Percentiles rank a stretch among this genome's conserved stretches.
phyloP scores from a whole-genome alignment of 208 protist genomes.

The Trypanosoma caninum region DNA sequence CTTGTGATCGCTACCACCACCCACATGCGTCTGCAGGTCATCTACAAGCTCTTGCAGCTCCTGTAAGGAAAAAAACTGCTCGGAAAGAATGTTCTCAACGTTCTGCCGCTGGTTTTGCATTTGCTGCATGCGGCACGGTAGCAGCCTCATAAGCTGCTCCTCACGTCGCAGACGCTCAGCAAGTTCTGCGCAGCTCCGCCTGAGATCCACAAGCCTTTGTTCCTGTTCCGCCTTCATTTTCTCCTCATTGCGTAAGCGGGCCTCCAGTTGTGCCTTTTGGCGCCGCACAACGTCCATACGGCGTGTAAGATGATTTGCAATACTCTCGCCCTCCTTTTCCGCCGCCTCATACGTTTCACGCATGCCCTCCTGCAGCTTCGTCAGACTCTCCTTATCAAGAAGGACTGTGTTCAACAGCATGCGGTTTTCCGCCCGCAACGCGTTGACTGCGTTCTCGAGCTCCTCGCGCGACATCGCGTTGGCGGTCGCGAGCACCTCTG shows the following conservation, averaged over 20 bases:
- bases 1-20: background rate
- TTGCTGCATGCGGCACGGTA: conserved; percentile 41
- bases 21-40: conserved; percentile 35
- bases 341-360: conserved; percentile 44
- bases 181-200: conserved; percentile 40
- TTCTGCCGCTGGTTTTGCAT: conserved; percentile 58
- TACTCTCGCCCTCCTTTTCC: conserved; percentile 69
- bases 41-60: conserved; percentile 66
- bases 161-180: conserved; percentile 52
- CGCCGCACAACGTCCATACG: conserved; percentile 46
- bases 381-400: conserved; percentile 37
- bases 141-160: conserved; percentile 45
- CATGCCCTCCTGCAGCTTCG: conserved; percentile 49
- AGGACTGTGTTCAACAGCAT: conserved; percentile 47
- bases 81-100: conserved; percentile 43
- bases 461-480: conserved; percentile 30
- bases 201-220: conserved; percentile 39
- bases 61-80: conserved; percentile 59
- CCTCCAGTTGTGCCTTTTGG: conserved; percentile 38
- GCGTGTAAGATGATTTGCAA: conserved; percentile 67
- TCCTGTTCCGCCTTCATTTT: conserved; percentile 31
- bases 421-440: conserved; percentile 38
- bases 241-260: conserved; percentile 27
- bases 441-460: conserved; percentile 40
- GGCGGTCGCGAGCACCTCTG: conserved; percentile 47